Base-by-base conservation (phyloP, 495 filamentous ascomycete genomes). In the Niebla homalea region DNA sequence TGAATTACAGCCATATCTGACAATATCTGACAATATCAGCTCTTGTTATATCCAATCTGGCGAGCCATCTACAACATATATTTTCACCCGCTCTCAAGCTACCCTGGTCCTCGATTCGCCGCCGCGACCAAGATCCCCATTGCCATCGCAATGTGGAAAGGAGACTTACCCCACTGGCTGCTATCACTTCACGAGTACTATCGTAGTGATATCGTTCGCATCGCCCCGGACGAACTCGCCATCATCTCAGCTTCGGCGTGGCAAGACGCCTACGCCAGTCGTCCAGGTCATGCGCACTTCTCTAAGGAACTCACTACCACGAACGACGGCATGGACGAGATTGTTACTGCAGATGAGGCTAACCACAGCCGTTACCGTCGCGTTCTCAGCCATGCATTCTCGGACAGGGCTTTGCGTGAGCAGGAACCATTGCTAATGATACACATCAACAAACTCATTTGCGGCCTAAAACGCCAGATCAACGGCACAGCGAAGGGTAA, bases 231-330 rank as follows among this genome's bases (percentile, higher is more conserved):
- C 36, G 68, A 77, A 39, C 58, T 85, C 0, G 73, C 71, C 3
- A 83, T 78, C 62, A 71, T 63, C 49, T 65, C 70, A 2, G 63
- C 71, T 2, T 64, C 63, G 15, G 76, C 79, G 4, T 78, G 70
- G 66, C 70, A 71, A 22, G 76, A 80, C 50, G 79, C 85, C 43
- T 78, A 82, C 51, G 74, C 72, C 12, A 60, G 64, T 54, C 63
- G 58, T 8, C 50, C 57, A 12, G 62, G 63, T 11, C 44, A 52
- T 20, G 60, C 56, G 20, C 50, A 66, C 18, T 62, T 71, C 40
- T 40, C 57, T 21, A 72, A 70, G 41, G 62, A 73, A 29, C 7
- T 22, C 15, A 10, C 11, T 19, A 16, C 4, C 16, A 44, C 20
- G 16, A 5, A 5, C 23, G 5, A 4, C 5, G 46, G 46, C 3